Conservation (phyloP, 495 filamentous ascomycete species). For the Neurospora cerealis region DNA sequence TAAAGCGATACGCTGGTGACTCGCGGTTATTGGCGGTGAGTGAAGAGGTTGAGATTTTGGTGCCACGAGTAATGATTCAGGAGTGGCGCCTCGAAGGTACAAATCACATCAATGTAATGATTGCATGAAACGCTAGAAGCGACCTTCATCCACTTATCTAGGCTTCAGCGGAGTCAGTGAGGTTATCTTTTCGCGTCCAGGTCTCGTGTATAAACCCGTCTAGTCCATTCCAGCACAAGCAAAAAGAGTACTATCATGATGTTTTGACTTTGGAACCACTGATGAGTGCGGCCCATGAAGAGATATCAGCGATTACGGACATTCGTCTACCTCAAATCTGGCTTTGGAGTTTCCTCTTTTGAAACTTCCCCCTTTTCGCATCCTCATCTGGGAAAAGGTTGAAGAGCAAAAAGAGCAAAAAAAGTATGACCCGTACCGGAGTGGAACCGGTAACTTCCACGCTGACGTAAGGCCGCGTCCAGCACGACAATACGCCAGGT, state of each 20-base stretch:
- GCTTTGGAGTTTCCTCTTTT: neutral
- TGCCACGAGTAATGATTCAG: neutral
- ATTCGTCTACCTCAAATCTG: neutral
- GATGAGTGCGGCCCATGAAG: neutral
- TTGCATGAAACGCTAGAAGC: neutral
- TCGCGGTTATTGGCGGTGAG: neutral
- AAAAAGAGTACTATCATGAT: neutral
- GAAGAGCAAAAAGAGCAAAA: neutral
- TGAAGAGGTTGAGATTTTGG: neutral
- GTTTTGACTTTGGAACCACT: neutral
- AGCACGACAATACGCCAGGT: no score
- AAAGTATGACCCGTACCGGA: neutral
- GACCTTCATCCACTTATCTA: neutral
- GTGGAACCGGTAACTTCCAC: no score
- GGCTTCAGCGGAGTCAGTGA: neutral
- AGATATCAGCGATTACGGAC: neutral
- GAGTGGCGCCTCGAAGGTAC: neutral
- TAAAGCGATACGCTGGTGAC: neutral
- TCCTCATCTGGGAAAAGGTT: neutral
- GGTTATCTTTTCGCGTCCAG: neutral
- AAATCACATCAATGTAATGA: neutral
- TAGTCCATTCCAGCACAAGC: neutral
- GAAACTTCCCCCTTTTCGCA: neutral
- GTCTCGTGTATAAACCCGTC: neutral
- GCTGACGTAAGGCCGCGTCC: no score